These are phyloP conservation scores for Arthrobotrys musiformis DNA, from an alignment of 2,329 filamentous ascomycete species.

Conservation along the genomic window DNA sequence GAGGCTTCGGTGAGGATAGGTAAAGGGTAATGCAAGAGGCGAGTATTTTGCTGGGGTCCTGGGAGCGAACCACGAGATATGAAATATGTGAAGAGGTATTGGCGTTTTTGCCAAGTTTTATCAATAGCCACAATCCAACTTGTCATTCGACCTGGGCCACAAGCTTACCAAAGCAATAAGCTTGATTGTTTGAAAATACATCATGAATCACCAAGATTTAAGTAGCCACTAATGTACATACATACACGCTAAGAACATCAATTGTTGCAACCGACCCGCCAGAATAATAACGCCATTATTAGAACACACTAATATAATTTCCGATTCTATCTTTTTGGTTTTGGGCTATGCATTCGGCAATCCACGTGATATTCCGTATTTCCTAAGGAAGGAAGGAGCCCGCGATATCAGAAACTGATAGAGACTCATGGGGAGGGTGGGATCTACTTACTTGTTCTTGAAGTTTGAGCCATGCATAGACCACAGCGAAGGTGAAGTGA, in stretches of 20 bases:
- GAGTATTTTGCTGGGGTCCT: background rate
- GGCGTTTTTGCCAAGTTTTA: conserved; percentile 2
- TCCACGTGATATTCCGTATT: conserved; percentile 99
- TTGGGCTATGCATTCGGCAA: conserved; percentile 98
- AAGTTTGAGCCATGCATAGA: conserved; percentile 98
- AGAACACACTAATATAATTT: conserved; percentile 99
- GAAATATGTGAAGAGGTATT: background rate
- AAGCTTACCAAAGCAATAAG: too few species aligned
- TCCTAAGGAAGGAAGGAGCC: conserved; percentile 71
- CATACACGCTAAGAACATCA: conserved; percentile 18
- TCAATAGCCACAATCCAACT: background rate
- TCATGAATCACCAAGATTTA: background rate
- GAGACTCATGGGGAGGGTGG: background rate
- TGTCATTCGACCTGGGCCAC: background rate
- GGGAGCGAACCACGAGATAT: background rate
- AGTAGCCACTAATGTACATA: conserved; percentile 11
- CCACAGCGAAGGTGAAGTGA: conserved; percentile 93
- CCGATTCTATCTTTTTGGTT: conserved; percentile 99
- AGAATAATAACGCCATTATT: conserved; percentile 59
- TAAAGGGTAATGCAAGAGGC: background rate
- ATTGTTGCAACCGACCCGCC: background rate
- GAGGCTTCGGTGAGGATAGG: background rate
- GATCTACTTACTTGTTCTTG: conserved; percentile 82
- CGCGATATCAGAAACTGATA: background rate
- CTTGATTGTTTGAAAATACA: background rate